Evolutionary conservation across 1,284 basidiomycete genomes (phyloP).

Genomic region (Laetiporus sulphureus): DNA sequence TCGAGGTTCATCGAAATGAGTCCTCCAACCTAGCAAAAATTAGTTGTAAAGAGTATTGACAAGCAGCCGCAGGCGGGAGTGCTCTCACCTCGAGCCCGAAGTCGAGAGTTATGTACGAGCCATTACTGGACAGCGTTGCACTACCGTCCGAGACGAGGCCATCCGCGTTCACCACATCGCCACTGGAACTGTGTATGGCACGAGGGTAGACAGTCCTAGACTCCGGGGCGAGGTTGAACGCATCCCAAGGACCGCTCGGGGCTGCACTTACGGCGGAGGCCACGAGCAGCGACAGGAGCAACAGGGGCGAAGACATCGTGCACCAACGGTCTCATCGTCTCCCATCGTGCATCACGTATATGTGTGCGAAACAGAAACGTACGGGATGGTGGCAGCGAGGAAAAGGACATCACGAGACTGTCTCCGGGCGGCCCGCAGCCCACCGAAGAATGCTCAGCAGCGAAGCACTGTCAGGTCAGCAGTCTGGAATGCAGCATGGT

Average conservation of each 20-base stretch:
- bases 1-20: constrained; percentile 34
- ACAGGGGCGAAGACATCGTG: too few species aligned
- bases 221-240: constrained; percentile 39
- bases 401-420: too few species aligned
- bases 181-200: constrained; percentile 27
- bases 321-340: too few species aligned
- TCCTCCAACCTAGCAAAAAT: constrained; percentile 37
- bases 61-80: not conserved
- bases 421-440: too few species aligned
- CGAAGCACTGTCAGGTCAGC: too few species aligned
- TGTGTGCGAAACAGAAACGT: too few species aligned
- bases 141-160: constrained; percentile 23
- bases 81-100: constrained; percentile 38
- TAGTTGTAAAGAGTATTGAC: not conserved
- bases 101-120: constrained; percentile 38
- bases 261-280: constrained; percentile 17
- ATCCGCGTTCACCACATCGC: constrained; percentile 26
- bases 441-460: too few species aligned
- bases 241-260: constrained; percentile 39
- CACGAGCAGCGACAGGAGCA: not conserved
- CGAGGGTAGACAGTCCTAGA: constrained; percentile 32
- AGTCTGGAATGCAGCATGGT: too few species aligned
- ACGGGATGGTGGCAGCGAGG: too few species aligned
- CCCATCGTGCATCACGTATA: too few species aligned
- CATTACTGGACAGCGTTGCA: constrained; percentile 30